Conservation (phyloP, 2,329 filamentous ascomycete genomes). For the Xylaria sp. region DNA sequence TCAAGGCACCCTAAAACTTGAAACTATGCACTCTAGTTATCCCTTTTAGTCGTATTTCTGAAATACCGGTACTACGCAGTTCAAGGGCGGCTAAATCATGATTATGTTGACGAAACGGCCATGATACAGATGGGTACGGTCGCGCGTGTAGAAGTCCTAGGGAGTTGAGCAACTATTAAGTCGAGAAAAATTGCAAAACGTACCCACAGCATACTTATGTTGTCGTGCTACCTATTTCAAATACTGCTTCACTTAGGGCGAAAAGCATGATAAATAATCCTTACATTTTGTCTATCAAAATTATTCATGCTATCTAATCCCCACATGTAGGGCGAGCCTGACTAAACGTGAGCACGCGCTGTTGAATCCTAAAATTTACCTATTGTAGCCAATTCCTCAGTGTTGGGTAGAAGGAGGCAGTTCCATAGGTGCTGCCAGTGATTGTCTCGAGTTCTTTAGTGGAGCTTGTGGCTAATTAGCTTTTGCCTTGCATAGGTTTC, state of each 20-base stretch:
- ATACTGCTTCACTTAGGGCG: neutral
- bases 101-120: neutral
- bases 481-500: too few relatives aligned
- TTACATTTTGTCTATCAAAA: neutral
- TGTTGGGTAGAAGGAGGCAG: neutral
- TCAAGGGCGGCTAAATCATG: neutral
- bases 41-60: too few relatives aligned
- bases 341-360: neutral
- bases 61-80: too few relatives aligned
- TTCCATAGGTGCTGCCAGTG: too few relatives aligned
- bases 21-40: neutral
- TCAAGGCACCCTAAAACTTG: neutral
- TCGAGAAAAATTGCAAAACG: neutral
- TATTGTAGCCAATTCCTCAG: neutral
- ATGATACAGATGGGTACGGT: neutral
- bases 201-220: neutral
- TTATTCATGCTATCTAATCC: neutral
- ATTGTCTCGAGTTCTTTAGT: neutral
- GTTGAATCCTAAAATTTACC: neutral
- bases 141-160: neutral
- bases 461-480: neutral
- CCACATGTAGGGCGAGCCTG: neutral
- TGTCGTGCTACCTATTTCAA: neutral
- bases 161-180: neutral
- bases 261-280: neutral